Conservation (phyloP, 208 protist species). For the Leishmania arabica region DNA sequence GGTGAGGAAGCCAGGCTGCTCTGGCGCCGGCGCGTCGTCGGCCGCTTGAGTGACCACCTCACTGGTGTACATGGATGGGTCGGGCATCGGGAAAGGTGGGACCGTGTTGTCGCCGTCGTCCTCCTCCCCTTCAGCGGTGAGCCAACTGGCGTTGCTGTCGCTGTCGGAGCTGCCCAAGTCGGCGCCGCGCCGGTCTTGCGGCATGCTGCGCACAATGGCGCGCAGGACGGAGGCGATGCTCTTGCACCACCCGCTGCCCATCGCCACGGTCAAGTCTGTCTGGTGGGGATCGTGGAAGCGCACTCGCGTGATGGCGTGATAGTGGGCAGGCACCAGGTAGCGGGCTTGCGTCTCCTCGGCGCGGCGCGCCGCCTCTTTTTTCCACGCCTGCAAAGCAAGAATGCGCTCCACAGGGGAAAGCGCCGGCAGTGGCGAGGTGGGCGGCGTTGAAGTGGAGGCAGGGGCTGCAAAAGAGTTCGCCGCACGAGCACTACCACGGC, state of each 20-base stretch:
- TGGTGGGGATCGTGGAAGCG: slow-evolving; percentile 60
- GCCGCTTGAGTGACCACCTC: slow-evolving; percentile 14
- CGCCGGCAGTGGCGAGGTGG: background rate
- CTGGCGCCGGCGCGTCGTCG: background rate
- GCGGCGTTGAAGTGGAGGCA: background rate
- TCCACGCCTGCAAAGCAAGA: slow-evolving; percentile 66
- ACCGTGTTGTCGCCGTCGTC: slow-evolving; percentile 11
- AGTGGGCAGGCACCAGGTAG: slow-evolving; percentile 45
- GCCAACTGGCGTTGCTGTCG: slow-evolving; percentile 4
- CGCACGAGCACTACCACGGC: background rate
- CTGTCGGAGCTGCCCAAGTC: background rate
- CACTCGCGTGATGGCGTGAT: slow-evolving; percentile 82
- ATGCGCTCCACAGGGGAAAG: slow-evolving; percentile 56
- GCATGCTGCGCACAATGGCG: slow-evolving; percentile 38
- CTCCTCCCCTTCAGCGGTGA: slow-evolving; percentile 19
- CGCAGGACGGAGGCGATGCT: slow-evolving; percentile 56
- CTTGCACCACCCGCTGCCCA: slow-evolving; percentile 55
- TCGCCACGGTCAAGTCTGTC: slow-evolving; percentile 58
- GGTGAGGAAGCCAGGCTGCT: slow-evolving; percentile 25
- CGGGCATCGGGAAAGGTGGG: slow-evolving; percentile 11
- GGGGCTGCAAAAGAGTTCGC: background rate
- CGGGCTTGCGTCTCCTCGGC: slow-evolving; percentile 47
- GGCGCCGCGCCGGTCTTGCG: slow-evolving; percentile 12
- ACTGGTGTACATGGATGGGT: background rate
- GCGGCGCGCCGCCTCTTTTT: slow-evolving; percentile 37